Percentiles rank a stretch among this genome's conserved stretches.
These are phyloP conservation scores for Friedmanniomyces endolithicus DNA, from an alignment of 495 filamentous ascomycete species.

Conservation along the genomic window DNA sequence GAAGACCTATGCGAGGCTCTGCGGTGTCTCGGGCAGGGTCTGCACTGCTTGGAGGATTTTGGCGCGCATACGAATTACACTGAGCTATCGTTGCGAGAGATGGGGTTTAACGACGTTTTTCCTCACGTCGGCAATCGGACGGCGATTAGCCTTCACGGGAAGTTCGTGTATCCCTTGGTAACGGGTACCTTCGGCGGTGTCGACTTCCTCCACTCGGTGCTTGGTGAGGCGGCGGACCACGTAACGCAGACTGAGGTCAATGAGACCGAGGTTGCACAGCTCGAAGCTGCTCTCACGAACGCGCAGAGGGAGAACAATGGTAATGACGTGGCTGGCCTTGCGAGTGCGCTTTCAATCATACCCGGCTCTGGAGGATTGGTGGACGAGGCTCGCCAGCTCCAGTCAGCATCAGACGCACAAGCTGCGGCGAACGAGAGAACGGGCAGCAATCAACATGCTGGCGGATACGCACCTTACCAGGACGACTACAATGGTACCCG, in stretches of 20 bases:
- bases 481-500: constrained; percentile 22
- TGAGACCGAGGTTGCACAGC: constrained; percentile 83
- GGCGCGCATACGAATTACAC: constrained; percentile 91
- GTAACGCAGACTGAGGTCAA: constrained; percentile 84
- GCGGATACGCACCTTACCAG: constrained; percentile 15
- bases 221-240: constrained; percentile 90
- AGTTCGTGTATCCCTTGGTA: constrained; percentile 70
- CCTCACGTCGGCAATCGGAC: constrained; percentile 68
- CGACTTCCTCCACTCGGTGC: constrained; percentile 92
- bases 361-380: constrained; percentile 68
- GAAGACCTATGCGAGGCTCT: constrained; percentile 83
- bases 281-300: constrained; percentile 55
- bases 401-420: constrained; percentile 60
- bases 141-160: constrained; percentile 59
- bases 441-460: constrained; percentile 13
- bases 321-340: constrained; percentile 41
- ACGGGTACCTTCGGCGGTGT: constrained; percentile 92
- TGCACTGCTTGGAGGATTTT: constrained; percentile 93
- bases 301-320: constrained; percentile 18
- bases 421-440: constrained; percentile 33
- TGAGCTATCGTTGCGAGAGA: constrained; percentile 74
- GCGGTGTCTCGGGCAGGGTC: constrained; percentile 73
- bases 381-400: constrained; percentile 64
- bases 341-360: constrained; percentile 60
- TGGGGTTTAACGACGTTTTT: constrained; percentile 73